Percentiles rank a stretch among this genome's conserved stretches.
Evolutionary conservation across 768 basidiomycete species (phyloP).

Genomic region (Tulasnella sp.): DNA sequence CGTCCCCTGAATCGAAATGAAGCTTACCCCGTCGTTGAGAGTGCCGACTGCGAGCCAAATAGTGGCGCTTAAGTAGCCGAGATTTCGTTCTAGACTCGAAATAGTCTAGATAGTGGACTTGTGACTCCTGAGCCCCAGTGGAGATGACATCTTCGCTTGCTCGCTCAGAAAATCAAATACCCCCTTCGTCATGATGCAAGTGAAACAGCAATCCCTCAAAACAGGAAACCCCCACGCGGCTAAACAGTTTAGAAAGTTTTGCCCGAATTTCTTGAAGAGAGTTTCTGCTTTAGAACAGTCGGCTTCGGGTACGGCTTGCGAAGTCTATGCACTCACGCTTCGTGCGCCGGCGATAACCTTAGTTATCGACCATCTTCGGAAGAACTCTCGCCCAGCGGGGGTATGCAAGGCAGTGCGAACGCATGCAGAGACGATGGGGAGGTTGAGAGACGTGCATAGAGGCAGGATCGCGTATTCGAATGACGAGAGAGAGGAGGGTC

Average conservation of each 20-base stretch:
- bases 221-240: not conserved
- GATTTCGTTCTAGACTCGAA: not conserved
- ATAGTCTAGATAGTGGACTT: not conserved
- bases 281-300: not conserved
- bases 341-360: too few relatives aligned
- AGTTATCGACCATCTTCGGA: too few relatives aligned
- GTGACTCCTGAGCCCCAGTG: too few relatives aligned
- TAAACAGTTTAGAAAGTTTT: not conserved
- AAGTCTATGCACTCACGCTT: too few relatives aligned
- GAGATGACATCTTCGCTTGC: too few relatives aligned
- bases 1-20: not conserved
- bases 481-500: not conserved
- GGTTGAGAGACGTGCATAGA: not conserved
- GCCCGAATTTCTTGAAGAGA: not conserved
- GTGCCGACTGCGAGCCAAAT: not conserved
- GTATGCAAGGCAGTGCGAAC: not conserved
- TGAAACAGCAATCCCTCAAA: too few relatives aligned
- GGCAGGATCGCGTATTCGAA: not conserved
- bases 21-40: not conserved
- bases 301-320: too few relatives aligned
- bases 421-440: not conserved
- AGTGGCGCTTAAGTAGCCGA: not conserved
- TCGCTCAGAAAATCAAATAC: not conserved
- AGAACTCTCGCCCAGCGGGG: not conserved
- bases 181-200: too few relatives aligned